phyloP scores from a whole-genome alignment of 1,284 basidiomycete genomes.

The Cystobasidiaceae sp. region DNA sequence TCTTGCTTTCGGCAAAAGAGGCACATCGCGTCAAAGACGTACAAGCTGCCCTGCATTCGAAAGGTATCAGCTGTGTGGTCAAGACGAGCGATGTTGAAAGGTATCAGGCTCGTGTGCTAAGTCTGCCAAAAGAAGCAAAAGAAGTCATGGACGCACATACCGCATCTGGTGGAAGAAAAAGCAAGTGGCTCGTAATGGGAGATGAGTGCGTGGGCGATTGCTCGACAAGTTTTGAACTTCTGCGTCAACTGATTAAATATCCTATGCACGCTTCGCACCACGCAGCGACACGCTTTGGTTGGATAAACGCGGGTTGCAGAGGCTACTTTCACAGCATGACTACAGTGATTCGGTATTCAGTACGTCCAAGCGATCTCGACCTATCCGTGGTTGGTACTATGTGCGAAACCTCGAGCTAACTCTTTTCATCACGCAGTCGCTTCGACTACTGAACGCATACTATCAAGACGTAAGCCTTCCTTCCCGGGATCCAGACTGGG shows the following conservation, averaged over 20 bases:
- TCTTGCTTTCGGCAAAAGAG: neutral
- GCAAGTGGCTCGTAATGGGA: constrained; percentile 7
- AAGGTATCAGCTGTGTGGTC: neutral
- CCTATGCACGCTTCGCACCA: neutral
- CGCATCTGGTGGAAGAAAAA: neutral
- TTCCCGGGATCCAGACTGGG: too few species aligned
- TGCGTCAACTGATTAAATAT: neutral
- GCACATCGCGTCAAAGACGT: neutral
- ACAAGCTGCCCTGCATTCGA: neutral
- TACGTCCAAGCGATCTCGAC: too few species aligned
- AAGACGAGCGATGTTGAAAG: neutral
- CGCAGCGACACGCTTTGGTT: constrained; percentile 7
- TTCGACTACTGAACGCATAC: constrained; percentile 1
- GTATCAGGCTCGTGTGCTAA: neutral
- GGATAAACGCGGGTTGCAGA: neutral
- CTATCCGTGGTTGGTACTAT: neutral
- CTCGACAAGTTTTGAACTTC: neutral
- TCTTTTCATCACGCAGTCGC: neutral
- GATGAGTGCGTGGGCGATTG: neutral
- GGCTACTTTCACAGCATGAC: constrained; percentile 5
- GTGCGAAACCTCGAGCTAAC: neutral
- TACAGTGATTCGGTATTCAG: neutral
- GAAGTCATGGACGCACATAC: neutral
- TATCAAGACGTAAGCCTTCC: neutral
- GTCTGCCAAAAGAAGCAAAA: neutral